A percentile compares a stretch with the other conserved stretches of the same genome.
These are phyloP conservation scores for Zopfia rhizophila DNA, from an alignment of 2,329 filamentous ascomycete species.

Conservation along the genomic window DNA sequence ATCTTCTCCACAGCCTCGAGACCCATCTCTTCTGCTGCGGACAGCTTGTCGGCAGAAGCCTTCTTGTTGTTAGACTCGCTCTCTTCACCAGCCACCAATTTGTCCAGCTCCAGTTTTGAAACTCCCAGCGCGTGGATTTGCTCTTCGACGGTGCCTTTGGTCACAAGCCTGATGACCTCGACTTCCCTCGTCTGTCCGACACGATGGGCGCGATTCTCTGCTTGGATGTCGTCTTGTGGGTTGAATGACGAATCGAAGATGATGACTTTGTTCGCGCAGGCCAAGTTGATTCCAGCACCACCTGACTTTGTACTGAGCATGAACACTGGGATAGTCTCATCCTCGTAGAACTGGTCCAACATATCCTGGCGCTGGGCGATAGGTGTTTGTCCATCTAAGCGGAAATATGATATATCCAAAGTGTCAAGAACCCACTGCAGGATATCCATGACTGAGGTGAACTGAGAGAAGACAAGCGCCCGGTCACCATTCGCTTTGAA, in stretches of 20 bases:
- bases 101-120: constrained; percentile 91
- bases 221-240: constrained; percentile 97
- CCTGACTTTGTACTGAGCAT: constrained; percentile 92
- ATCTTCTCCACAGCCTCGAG: constrained; percentile 53
- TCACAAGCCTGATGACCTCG: constrained; percentile 87
- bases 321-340: constrained; percentile 85
- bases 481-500: constrained; percentile 87
- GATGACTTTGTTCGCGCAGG: constrained; percentile 95
- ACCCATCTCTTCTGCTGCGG: constrained; percentile 46
- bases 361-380: constrained; percentile 86
- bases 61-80: constrained; percentile 48
- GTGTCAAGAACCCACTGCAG: constrained; percentile 82
- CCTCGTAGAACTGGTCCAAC: constrained; percentile 84
- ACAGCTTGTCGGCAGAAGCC: constrained; percentile 36
- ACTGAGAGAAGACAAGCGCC: constrained; percentile 91
- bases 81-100: constrained; percentile 72
- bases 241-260: constrained; percentile 99
- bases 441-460: constrained; percentile 90
- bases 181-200: constrained; percentile 92
- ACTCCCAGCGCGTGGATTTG: constrained; percentile 90
- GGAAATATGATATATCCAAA: constrained; percentile 78
- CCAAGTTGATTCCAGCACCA: constrained; percentile 96
- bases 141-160: constrained; percentile 86
- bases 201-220: constrained; percentile 94
- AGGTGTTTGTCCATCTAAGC: constrained; percentile 85